Percentiles rank a stretch among this genome's conserved stretches.
Conservation (phyloP, 169 alveolate species). For the Neospora caninum region DNA sequence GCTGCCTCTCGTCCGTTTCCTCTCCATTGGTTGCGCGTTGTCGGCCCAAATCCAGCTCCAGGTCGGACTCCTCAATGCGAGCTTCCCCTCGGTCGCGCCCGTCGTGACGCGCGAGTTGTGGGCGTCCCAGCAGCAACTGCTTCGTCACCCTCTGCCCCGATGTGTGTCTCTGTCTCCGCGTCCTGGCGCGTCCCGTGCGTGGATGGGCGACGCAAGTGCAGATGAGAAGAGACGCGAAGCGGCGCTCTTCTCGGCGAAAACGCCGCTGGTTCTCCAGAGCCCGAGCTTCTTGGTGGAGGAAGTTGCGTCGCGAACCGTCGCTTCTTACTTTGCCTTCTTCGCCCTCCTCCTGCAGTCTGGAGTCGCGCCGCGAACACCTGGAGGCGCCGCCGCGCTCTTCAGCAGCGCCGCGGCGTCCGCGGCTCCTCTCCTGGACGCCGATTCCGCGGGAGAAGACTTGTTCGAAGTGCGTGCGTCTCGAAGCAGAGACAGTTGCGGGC, state of each 20-base stretch:
- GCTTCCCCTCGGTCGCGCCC: not conserved
- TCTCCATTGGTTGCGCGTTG: not conserved
- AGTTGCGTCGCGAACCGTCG: not conserved
- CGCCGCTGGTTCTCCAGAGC: not conserved
- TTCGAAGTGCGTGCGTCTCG: no score
- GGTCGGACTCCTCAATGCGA: not conserved
- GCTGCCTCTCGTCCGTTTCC: not conserved
- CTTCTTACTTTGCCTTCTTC: constrained; percentile 4
- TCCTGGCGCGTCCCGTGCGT: not conserved
- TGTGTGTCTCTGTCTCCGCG: not conserved
- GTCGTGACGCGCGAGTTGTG: not conserved
- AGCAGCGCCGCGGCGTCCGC: not conserved
- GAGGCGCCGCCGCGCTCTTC: constrained; percentile 29
- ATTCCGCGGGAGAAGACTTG: not conserved
- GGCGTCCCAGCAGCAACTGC: not conserved
- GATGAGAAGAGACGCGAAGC: not conserved
- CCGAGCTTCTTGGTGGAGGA: constrained; percentile 1
- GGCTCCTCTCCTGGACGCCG: not conserved
- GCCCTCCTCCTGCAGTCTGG: constrained; percentile 15
- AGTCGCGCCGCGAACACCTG: not conserved
- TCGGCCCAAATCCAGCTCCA: not conserved
- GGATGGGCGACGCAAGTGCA: not conserved
- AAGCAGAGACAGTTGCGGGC: no score
- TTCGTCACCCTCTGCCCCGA: not conserved
- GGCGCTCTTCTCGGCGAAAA: not conserved